Evolutionary conservation across 352 stramenopile species (phyloP).

Genomic region (Phytopythium oedochilum): DNA sequence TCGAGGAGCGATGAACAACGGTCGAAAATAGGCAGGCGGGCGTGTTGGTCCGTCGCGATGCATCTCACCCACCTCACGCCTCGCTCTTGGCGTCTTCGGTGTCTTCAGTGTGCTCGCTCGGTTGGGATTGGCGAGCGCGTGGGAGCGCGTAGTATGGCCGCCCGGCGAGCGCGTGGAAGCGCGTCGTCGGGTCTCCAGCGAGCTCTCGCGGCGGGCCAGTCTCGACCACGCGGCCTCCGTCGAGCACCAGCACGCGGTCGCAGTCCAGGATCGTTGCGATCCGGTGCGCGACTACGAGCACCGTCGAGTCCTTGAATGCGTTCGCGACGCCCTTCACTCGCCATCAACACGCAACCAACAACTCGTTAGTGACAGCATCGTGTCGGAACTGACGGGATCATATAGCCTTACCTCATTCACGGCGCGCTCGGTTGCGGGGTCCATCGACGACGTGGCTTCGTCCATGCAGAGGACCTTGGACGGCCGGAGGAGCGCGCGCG

Average conservation of each 20-base stretch:
- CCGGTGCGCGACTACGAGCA: conserved; percentile 97
- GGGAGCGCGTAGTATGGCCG: too few species aligned
- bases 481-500: conserved; percentile 73
- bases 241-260: conserved; percentile 79
- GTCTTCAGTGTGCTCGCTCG: too few species aligned
- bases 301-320: conserved; percentile 92
- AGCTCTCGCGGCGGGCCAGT: conserved; percentile 34
- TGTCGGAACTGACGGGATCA: too few species aligned
- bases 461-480: conserved; percentile 94
- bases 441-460: conserved; percentile 88
- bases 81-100: too few species aligned
- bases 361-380: background rate
- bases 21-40: background rate
- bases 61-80: too few species aligned
- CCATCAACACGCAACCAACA: too few species aligned
- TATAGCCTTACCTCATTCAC: conserved; percentile 50
- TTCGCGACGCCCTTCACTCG: too few species aligned
- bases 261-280: conserved; percentile 95
- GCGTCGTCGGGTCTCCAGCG: conserved; percentile 22
- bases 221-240: conserved; percentile 50
- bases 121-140: too few species aligned
- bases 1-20: background rate
- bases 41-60: background rate
- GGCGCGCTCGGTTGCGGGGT: conserved; percentile 83
- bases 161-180: conserved; percentile 42